Evolutionary conservation across 2,329 filamentous ascomycete species (phyloP).

Genomic region (Sclerotinia borealis): DNA sequence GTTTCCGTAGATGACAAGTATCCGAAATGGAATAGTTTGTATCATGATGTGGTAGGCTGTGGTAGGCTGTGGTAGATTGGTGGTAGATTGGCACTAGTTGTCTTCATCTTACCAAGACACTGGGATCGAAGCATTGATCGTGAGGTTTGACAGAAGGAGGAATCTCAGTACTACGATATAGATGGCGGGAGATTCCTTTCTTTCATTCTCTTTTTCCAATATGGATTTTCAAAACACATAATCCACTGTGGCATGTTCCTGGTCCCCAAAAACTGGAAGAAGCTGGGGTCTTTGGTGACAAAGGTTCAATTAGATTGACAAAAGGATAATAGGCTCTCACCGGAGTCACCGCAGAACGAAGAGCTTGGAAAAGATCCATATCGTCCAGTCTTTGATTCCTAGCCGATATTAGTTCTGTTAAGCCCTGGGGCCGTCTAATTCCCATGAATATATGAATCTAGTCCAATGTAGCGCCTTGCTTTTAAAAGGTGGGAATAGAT

Average conservation of each 20-base stretch:
- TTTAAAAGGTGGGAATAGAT: neutral
- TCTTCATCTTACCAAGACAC: neutral
- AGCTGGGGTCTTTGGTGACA: neutral
- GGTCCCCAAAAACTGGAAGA: neutral
- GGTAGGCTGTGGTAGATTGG: too few relatives aligned
- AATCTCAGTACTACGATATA: neutral
- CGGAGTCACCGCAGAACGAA: too few relatives aligned
- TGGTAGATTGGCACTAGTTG: neutral
- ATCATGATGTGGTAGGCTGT: neutral
- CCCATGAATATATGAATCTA: neutral
- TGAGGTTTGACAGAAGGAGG: neutral
- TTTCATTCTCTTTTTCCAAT: neutral
- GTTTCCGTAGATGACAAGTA: neutral
- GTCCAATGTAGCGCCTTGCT: neutral
- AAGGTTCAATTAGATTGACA: neutral
- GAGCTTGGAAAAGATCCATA: neutral
- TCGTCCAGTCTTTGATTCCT: neutral
- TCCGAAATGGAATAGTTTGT: neutral
- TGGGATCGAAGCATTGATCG: neutral
- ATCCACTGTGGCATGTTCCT: neutral
- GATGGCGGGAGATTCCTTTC: neutral
- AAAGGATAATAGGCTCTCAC: neutral
- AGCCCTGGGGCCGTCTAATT: neutral
- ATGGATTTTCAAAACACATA: neutral
- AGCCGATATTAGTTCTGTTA: neutral